These are phyloP conservation scores for Lecanicillium sp. DNA, from an alignment of 2,329 filamentous ascomycete genomes.

Conservation along the genomic window DNA sequence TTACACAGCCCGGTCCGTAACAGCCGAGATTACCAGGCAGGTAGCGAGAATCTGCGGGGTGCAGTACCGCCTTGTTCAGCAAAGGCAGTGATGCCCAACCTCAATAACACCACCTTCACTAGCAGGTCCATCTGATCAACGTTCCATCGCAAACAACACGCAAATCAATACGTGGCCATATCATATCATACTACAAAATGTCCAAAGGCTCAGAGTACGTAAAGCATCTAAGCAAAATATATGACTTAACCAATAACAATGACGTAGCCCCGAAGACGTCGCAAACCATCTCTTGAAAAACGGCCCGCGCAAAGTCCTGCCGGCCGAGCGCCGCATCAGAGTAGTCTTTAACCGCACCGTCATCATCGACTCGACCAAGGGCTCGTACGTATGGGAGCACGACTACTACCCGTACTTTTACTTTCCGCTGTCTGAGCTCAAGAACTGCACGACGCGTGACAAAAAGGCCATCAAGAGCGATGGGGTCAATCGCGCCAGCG, in stretches of 20 bases:
- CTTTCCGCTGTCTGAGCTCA: constrained; percentile 22
- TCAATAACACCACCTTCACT: too few species aligned
- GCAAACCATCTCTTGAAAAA: constrained; percentile 17
- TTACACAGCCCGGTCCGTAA: too few species aligned
- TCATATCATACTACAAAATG: too few species aligned
- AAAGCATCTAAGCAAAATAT: too few species aligned
- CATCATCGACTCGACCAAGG: constrained; percentile 29
- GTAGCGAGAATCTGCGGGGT: too few species aligned
- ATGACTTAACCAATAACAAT: not conserved
- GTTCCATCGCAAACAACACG: too few species aligned
- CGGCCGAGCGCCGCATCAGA: constrained; percentile 20
- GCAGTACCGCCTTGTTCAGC: too few species aligned
- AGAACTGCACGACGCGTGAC: constrained; percentile 19
- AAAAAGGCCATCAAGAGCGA: constrained; percentile 17
- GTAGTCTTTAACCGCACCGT: constrained; percentile 22
- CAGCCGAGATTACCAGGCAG: too few species aligned
- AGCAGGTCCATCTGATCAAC: too few species aligned
- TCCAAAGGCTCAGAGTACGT: too few species aligned
- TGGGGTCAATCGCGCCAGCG: constrained; percentile 16
- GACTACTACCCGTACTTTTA: constrained; percentile 39
- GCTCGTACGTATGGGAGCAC: constrained; percentile 36
- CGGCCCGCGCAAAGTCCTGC: constrained; percentile 16
- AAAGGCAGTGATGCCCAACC: too few species aligned
- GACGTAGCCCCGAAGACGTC: constrained; percentile 18
- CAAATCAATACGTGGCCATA: too few species aligned